Percentiles rank a stretch among this genome's conserved stretches.
Conservation (phyloP, 805 yeast species). For the Saccharomycopsis fermentans region DNA sequence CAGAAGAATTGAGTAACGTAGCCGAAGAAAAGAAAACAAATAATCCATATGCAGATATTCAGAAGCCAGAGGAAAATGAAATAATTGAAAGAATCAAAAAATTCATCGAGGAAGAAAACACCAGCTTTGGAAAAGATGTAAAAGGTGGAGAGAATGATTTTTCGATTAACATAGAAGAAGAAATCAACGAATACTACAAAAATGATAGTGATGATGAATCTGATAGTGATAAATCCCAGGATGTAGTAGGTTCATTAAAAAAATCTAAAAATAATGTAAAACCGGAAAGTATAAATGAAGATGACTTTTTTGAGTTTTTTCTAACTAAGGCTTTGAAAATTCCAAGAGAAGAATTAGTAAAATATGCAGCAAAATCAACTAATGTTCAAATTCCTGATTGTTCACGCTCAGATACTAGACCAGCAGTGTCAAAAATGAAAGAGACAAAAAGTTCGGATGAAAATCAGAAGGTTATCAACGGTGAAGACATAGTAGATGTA, state of each 20-base stretch:
- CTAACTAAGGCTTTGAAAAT: slow-evolving; percentile 44
- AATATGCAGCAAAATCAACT: slow-evolving; percentile 21
- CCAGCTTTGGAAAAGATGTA: background rate
- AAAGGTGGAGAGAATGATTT: background rate
- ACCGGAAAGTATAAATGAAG: slow-evolving; percentile 45
- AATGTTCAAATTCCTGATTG: background rate
- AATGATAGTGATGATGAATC: slow-evolving; percentile 20
- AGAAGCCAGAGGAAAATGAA: background rate
- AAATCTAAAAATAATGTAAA: slow-evolving; percentile 18
- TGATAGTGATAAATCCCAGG: slow-evolving; percentile 17
- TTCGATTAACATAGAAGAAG: background rate
- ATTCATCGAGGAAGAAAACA: background rate
- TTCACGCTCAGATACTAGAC: no score
- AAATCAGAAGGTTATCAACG: background rate
- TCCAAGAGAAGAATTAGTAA: slow-evolving; percentile 35
- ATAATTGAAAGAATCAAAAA: background rate
- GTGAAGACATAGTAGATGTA: background rate
- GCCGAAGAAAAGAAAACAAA: background rate
- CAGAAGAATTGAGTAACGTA: background rate
- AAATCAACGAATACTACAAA: slow-evolving; percentile 4
- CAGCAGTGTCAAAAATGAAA: no score
- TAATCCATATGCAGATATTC: background rate
- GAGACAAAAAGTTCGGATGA: background rate
- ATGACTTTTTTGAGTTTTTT: slow-evolving; percentile 60
- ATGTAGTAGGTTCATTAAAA: slow-evolving; percentile 25